Conservation (phyloP, 768 basidiomycete species). For the Xanthoconium stramineum region DNA sequence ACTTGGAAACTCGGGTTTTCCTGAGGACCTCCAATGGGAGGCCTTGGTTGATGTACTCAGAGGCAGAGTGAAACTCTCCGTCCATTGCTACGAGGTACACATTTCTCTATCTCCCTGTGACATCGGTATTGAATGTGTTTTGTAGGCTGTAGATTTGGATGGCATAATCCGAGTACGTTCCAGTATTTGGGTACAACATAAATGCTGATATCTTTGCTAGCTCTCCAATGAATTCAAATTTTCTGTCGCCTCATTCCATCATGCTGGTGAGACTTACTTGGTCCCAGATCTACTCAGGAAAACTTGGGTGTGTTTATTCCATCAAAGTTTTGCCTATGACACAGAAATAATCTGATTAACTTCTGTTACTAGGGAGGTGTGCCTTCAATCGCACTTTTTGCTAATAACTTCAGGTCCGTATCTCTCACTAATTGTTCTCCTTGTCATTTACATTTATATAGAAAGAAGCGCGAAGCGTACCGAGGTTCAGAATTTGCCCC, state of each 20-base stretch:
- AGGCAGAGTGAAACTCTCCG: conserved; percentile 58
- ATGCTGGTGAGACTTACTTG: conserved; percentile 79
- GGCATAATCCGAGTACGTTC: conserved; percentile 59
- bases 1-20: conserved; percentile 39
- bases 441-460: conserved; percentile 15
- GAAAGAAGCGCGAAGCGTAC: conserved; percentile 82
- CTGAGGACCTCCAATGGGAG: conserved; percentile 72
- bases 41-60: conserved; percentile 74
- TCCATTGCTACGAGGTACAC: conserved; percentile 37
- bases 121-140: neutral
- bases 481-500: conserved; percentile 79
- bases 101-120: neutral
- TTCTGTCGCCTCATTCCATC: conserved; percentile 72
- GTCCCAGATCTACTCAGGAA: conserved; percentile 74
- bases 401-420: conserved; percentile 43
- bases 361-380: conserved; percentile 45
- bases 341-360: neutral
- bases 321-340: neutral
- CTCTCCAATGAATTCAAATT: conserved; percentile 85
- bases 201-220: conserved; percentile 28
- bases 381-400: conserved; percentile 80
- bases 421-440: neutral
- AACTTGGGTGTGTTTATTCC: conserved; percentile 46
- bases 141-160: conserved; percentile 67
- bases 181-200: neutral